These are phyloP conservation scores for Fusarium sp. DNA, from an alignment of 2,329 filamentous ascomycete genomes.

Conservation along the genomic window DNA sequence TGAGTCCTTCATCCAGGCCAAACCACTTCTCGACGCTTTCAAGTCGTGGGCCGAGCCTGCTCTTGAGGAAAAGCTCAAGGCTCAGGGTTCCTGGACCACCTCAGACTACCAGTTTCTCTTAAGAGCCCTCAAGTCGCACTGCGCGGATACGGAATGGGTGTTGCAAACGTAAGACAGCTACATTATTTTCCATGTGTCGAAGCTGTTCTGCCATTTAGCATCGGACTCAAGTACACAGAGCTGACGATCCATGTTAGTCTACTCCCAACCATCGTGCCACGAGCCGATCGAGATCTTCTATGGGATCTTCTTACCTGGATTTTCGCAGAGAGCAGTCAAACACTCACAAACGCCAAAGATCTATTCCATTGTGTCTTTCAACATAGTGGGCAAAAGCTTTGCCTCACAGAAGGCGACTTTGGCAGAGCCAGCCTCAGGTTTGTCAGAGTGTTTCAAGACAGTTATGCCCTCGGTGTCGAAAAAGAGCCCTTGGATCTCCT, in stretches of 20 bases:
- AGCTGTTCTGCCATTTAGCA: not conserved
- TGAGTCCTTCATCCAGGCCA: not conserved
- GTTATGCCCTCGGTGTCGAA: not conserved
- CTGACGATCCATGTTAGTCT: slow-evolving; percentile 8
- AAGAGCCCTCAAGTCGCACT: not conserved
- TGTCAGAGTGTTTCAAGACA: not conserved
- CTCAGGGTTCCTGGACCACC: slow-evolving; percentile 3
- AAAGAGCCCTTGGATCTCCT: slow-evolving; percentile 8
- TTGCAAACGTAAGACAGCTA: not conserved
- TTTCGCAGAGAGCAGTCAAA: not conserved
- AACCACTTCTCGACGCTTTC: slow-evolving; percentile 16
- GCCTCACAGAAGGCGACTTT: not conserved
- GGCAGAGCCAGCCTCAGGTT: not conserved
- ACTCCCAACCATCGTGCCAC: slow-evolving; percentile 5
- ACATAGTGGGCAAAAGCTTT: slow-evolving; percentile 3
- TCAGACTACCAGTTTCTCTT: slow-evolving; percentile 6
- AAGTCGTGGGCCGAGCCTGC: slow-evolving; percentile 1
- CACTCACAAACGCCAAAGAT: not conserved
- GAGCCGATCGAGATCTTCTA: not conserved
- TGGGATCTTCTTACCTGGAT: not conserved
- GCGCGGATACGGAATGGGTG: slow-evolving; percentile 6
- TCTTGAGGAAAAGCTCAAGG: slow-evolving; percentile 13
- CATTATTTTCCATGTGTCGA: too few species aligned
- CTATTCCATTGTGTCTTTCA: slow-evolving; percentile 9
- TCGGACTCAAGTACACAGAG: not conserved